Evolutionary conservation across 1,284 basidiomycete species (phyloP), one percentile per base, ranked within the genome.

Genomic region (Ceratobasidium sp.): DNA sequence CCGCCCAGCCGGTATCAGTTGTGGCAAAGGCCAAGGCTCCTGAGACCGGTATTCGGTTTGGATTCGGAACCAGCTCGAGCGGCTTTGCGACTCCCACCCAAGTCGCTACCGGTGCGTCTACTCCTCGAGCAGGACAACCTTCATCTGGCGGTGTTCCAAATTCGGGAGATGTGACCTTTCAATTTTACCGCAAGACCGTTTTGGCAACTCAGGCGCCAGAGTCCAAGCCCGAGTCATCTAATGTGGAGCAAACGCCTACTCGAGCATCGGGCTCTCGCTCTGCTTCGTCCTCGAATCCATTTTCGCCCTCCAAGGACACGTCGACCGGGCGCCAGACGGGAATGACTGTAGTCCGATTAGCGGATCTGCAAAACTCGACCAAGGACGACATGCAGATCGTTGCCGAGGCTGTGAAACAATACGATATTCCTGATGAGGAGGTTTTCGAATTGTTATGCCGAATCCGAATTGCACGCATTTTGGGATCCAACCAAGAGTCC

Each of bases 381-480:
- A 87, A 87, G 75, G 79, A 84, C 41, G 79, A 84, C 13, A 90
- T 90, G 84, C 84, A 87, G 71, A 82, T 95, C 53, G 82, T 98
- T 27, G 86, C 87, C 21, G 89, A 93, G 72, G 80, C 86, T 25
- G 82, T 91, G 70, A 87, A 91, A 73, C 80, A 80, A n/a, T 82
- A 93, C 75, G 79, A 84, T 41, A 83, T 98, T 44, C 90, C 94
- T 13, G 84, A 89, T 23, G 85, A 88, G 47, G 93, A 96, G 78
- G 92, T 90, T 74, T 95, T 95, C 75, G 92, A 95, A 75, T 81
- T 98, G 3, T 83, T 97, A 72, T 94, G 92, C 78, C 90, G 91
- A 69, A 90, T 96, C 70, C 88, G 95, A 60, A 81, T 91, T 50
- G 89, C 93, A 5, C 83, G 86, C 71, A 85, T 85, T 2, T 79